These are phyloP conservation scores for Aspergillus felis DNA, from an alignment of 2,329 filamentous ascomycete genomes.

Conservation along the genomic window DNA sequence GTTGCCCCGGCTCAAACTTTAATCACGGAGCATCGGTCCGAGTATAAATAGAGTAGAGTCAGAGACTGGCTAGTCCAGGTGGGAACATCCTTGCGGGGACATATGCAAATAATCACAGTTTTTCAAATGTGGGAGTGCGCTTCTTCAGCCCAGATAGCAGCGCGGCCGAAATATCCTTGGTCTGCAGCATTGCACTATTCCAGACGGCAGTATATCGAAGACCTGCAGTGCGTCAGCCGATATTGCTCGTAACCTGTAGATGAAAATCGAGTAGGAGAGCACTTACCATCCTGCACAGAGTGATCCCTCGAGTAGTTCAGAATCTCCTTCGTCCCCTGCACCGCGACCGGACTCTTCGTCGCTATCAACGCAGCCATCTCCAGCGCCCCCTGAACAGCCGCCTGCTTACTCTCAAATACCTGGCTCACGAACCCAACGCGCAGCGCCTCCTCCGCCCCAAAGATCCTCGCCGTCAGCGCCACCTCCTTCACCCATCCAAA, in stretches of 20 bases:
- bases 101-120: conserved; percentile 54
- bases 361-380: conserved; percentile 64
- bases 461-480: conserved; percentile 40
- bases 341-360: conserved; percentile 80
- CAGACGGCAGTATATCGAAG: conserved; percentile 80
- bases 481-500: conserved; percentile 49
- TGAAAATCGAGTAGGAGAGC: neutral
- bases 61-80: neutral
- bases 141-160: conserved; percentile 74
- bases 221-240: conserved; percentile 40
- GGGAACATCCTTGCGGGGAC: neutral
- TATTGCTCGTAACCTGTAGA: neutral
- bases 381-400: conserved; percentile 60
- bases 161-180: conserved; percentile 69
- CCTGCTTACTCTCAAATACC: conserved; percentile 51
- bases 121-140: conserved; percentile 77
- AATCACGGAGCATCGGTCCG: neutral
- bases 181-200: conserved; percentile 82
- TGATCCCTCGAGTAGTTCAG: conserved; percentile 79
- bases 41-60: neutral
- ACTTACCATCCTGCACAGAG: conserved; percentile 68
- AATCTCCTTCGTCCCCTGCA: conserved; percentile 82
- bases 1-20: no score
- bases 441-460: conserved; percentile 43
- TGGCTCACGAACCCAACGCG: conserved; percentile 42